Base-by-base conservation (phyloP, 1,284 basidiomycete species). In the Xanthoconium separans region DNA sequence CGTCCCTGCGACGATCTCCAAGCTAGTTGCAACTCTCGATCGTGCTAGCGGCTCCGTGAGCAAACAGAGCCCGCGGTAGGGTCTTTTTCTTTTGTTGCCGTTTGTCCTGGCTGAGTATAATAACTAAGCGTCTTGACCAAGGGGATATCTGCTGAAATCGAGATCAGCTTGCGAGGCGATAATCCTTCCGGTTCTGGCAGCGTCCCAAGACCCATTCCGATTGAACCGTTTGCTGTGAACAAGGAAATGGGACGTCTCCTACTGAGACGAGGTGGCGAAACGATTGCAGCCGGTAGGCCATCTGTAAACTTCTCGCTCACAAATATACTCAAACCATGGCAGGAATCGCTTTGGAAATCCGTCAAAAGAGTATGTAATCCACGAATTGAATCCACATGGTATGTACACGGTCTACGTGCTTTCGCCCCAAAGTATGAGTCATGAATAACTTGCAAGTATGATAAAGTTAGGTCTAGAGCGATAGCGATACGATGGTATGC, bases 211-310 rank as follows among this genome's bases (percentile, higher is more conserved):
- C 79, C 84, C 2, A 87, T 97, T 30, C 91, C 95, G 3, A 69
- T 97, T 18, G 96, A 99, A 69, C 82, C 90, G 2, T 96, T 96
- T 58, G 73, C 84, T 4, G 76, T 77, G n/a, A 98, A 95, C 74
- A 98, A 98, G 73, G 93, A 97, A 60, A 97, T 99, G 96, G 95
- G 95, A 0, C 77, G 96, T 41, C 83, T 99, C 44, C 71, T 99
- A 50, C 78, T 99, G 57, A 77, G 96, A 37, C 78, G 95, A 57
- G 85, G 85, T 18, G 96, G 97, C 1, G 95, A 98, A 75, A 98
- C 96, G 0, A 91, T 99, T 56, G 93, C 89, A 44, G 95, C 95
- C 51, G 95, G 95, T 85, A 67, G 55, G 80, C 68, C 31, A 47
- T 31, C 13, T 6, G 6, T 22, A 33, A 12, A 40, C 4, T 9